These are phyloP conservation scores for Candida ponderosae DNA, from an alignment of 805 yeast species.

Conservation along the genomic window DNA sequence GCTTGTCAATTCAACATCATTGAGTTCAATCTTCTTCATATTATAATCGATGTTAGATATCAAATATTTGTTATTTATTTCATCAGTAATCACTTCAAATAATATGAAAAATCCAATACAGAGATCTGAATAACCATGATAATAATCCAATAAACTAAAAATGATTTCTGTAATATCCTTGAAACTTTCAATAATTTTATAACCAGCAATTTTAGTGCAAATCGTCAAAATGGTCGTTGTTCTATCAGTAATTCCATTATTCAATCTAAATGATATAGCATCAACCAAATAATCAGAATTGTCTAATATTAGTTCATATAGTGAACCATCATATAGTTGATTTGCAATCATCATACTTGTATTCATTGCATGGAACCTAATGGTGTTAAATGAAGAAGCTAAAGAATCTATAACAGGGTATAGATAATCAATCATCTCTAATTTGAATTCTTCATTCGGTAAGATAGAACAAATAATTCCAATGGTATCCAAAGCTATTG, in stretches of 20 bases:
- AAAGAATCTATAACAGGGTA: constrained; percentile 68
- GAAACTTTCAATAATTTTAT: constrained; percentile 52
- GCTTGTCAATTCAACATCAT: constrained; percentile 12
- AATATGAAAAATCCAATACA: constrained; percentile 69
- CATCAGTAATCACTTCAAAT: constrained; percentile 51
- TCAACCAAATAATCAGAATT: constrained; percentile 82
- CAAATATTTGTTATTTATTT: constrained; percentile 33
- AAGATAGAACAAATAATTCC: constrained; percentile 22
- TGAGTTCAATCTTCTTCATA: background rate
- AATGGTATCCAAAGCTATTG: constrained; percentile 39
- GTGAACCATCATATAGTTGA: constrained; percentile 46
- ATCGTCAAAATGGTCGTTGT: constrained; percentile 64
- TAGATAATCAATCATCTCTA: constrained; percentile 60
- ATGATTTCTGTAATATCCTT: constrained; percentile 68
- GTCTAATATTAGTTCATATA: constrained; percentile 46
- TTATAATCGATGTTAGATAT: constrained; percentile 15
- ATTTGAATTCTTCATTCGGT: constrained; percentile 21
- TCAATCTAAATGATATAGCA: constrained; percentile 59
- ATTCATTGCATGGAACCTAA: constrained; percentile 43
- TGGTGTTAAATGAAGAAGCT: constrained; percentile 42
- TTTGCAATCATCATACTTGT: constrained; percentile 45
- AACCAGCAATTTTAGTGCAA: constrained; percentile 64
- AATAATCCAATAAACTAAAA: constrained; percentile 72
- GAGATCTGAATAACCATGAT: constrained; percentile 71
- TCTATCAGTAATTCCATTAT: constrained; percentile 68